Percentiles rank a stretch among this genome's conserved stretches.
Conservation (phyloP, 1,284 basidiomycete species). For the Rhodotorula sp. region DNA sequence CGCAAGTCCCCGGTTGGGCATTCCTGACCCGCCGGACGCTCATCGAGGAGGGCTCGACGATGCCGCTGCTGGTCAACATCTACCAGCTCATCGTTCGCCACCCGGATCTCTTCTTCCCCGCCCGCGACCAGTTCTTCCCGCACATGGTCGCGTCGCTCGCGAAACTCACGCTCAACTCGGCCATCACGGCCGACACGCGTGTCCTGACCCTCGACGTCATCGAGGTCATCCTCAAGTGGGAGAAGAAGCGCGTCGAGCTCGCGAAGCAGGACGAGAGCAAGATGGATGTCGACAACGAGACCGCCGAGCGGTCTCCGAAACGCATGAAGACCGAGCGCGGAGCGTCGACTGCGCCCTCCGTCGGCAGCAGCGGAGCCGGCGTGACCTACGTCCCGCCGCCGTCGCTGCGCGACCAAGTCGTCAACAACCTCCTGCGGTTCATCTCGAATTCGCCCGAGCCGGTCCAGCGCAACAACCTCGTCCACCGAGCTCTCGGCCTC, state of each 20-base stretch:
- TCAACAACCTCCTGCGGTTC: conserved; percentile 85
- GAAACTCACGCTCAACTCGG: conserved; percentile 77
- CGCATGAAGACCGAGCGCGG: conserved; percentile 53
- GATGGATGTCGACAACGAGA: conserved; percentile 49
- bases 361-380: conserved; percentile 41
- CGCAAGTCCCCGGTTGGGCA: conserved; percentile 74
- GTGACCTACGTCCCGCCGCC: conserved; percentile 56
- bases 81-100: conserved; percentile 92
- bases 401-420: conserved; percentile 78
- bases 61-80: conserved; percentile 80
- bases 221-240: conserved; percentile 51
- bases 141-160: conserved; percentile 88
- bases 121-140: conserved; percentile 90
- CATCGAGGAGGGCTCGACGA: conserved; percentile 76
- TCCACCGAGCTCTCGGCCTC: conserved; percentile 74
- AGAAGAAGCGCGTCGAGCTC: conserved; percentile 54
- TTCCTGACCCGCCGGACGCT: conserved; percentile 81
- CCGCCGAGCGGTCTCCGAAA: conserved; percentile 48
- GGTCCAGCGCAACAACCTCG: conserved; percentile 61
- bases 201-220: conserved; percentile 54
- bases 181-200: conserved; percentile 70
- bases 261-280: conserved; percentile 49
- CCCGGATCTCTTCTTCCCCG: conserved; percentile 86
- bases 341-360: conserved; percentile 51
- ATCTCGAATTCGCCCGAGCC: conserved; percentile 71